phyloP scores from a whole-genome alignment of 495 filamentous ascomycete species.

The Poronia punctata region DNA sequence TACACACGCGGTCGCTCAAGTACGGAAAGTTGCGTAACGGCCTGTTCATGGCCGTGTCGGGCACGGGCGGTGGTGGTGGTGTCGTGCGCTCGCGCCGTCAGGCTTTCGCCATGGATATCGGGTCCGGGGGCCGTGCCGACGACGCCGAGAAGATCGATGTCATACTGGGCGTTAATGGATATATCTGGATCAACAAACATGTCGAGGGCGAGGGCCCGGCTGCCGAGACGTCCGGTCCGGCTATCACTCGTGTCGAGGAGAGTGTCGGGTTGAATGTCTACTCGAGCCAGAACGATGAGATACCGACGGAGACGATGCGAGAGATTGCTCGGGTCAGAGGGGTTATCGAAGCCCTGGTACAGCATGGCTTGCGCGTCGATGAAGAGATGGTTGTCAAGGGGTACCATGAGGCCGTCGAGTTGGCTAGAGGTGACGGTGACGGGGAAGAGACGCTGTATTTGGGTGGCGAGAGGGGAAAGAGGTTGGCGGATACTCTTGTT shows the following conservation, averaged over 20 bases:
- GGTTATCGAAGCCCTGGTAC: constrained; percentile 72
- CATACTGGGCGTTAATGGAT: constrained; percentile 89
- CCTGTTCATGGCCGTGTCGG: constrained; percentile 71
- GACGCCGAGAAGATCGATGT: constrained; percentile 75
- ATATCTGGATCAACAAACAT: constrained; percentile 87
- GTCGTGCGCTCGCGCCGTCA: constrained; percentile 76
- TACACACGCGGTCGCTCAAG: constrained; percentile 84
- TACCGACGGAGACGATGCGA: constrained; percentile 63
- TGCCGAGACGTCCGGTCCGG: constrained; percentile 31
- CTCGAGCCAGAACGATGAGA: constrained; percentile 83
- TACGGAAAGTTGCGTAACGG: constrained; percentile 96
- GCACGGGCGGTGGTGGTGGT: constrained; percentile 73
- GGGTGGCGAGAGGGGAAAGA: constrained; percentile 62
- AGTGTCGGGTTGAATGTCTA: constrained; percentile 63
- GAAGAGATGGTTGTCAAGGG: constrained; percentile 81
- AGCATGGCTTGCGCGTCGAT: constrained; percentile 76
- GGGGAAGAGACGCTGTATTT: constrained; percentile 53
- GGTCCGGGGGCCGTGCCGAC: constrained; percentile 53
- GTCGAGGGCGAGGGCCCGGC: constrained; percentile 42
- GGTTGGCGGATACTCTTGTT: constrained; percentile 54
- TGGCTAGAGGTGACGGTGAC: constrained; percentile 52
- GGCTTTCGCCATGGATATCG: constrained; percentile 66
- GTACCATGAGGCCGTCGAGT: constrained; percentile 71
- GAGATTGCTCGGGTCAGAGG: constrained; percentile 81
- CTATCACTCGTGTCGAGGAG: constrained; percentile 80